Percentiles rank a stretch among this genome's conserved stretches.
These are phyloP conservation scores for Ceratobasidium sp. DNA, from an alignment of 1,284 basidiomycete genomes.

Conservation along the genomic window DNA sequence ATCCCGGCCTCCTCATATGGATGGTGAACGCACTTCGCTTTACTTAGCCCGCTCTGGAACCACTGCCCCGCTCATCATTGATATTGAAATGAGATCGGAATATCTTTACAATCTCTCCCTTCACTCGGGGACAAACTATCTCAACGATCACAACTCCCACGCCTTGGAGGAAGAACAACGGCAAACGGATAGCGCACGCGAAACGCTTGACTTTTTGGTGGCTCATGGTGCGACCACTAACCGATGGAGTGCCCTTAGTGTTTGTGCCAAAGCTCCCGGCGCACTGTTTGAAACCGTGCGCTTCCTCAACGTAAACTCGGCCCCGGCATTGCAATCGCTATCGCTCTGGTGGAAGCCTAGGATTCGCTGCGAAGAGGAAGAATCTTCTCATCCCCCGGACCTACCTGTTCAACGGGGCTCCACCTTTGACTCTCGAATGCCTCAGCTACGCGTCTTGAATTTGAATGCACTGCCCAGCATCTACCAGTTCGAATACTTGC, in stretches of 20 bases:
- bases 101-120: not conserved
- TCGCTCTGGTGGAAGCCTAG: conserved; percentile 17
- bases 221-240: not conserved
- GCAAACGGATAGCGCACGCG: too few relatives aligned
- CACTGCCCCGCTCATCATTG: conserved; percentile 6
- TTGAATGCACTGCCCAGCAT: conserved; percentile 3
- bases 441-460: conserved; percentile 5
- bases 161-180: not conserved
- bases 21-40: not conserved
- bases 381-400: not conserved
- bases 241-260: conserved; percentile 21
- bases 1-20: not conserved
- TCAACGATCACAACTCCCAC: conserved; percentile 1
- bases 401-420: not conserved
- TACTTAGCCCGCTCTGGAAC: conserved; percentile 5
- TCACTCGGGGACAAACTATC: conserved; percentile 2
- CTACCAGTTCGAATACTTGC: not conserved
- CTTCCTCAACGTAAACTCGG: conserved; percentile 13
- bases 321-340: conserved; percentile 10
- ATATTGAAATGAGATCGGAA: conserved; percentile 7
- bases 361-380: not conserved
- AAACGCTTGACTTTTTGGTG: not conserved
- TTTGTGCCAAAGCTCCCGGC: not conserved
- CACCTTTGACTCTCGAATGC: not conserved
- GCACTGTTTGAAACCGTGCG: not conserved